Evolutionary conservation across 2,329 filamentous ascomycete genomes (phyloP), one percentile per base, ranked within the genome.

Genomic region (Scedosporium aurantiacum): DNA sequence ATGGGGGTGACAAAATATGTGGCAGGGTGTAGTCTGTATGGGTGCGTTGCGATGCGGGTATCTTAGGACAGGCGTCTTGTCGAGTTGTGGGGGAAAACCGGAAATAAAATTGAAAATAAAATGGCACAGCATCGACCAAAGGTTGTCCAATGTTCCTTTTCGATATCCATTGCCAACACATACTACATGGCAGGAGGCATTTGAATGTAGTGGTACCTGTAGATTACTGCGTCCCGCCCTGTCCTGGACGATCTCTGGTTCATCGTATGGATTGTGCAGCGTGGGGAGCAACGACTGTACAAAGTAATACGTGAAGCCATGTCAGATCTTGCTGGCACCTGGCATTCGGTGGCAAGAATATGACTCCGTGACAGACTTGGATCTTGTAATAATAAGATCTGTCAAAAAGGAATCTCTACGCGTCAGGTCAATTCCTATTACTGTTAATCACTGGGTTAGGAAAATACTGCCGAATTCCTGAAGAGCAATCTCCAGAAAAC

Each of bases 1-100:
- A 54, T 54, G 50, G 50, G 50, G 50, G 50, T 54, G 50, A 54
- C 50, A 54, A 54, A 37, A 37, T 37, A 54, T 54, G 50, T 54
- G 50, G 50, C 21, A 54, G 50, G 50, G 50, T 54, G 50, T 14
- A 54, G 18, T 54, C 27, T 23, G 50, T 37, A 23, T 21, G 43
- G n/a, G n/a, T n/a, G 43, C 43, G 43, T 47, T 47, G 43, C 43
- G n/a, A 47, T 47, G 43, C 43, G 43, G 43, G 43, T 21, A 47
- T 47, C 43, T 21, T 47, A 21, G 43, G 43, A 47, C 16, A 47
- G 43, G 16, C 18, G n/a, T 47, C 18, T 47, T 47, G 32, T 10
- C 43, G n/a, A n/a, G 21, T 23, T 54, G 50, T 54, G 50, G 50
- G 43, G 50, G 50, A 54, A 54, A 23, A 7, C 50, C 50, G 50